A percentile compares a stretch with the other conserved stretches of the same genome.
Conservation (phyloP, 805 yeast genomes). For the Yueomyces sinensis region DNA sequence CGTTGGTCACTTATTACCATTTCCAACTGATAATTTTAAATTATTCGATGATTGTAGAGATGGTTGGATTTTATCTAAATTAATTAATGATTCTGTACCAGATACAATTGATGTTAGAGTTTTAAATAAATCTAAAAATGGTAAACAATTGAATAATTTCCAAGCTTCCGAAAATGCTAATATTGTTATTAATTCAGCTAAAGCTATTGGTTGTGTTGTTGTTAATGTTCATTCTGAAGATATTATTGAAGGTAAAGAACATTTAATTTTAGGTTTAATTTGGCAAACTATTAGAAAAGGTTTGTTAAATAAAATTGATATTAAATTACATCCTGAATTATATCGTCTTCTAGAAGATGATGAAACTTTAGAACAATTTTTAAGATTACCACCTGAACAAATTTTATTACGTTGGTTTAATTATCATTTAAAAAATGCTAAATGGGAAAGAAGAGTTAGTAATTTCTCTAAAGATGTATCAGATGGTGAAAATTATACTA, state of each 20-base stretch:
- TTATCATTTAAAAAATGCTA: slow-evolving; percentile 87
- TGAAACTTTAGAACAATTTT: slow-evolving; percentile 92
- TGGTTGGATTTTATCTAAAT: slow-evolving; percentile 82
- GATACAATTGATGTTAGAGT: slow-evolving; percentile 98
- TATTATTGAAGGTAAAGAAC: slow-evolving; percentile 88
- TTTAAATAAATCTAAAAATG: slow-evolving; percentile 71
- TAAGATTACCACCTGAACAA: slow-evolving; percentile 95
- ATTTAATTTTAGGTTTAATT: slow-evolving; percentile 76
- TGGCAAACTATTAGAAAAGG: slow-evolving; percentile 99
- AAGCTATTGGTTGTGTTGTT: slow-evolving; percentile 97
- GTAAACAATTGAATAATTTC: slow-evolving; percentile 77
- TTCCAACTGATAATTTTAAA: slow-evolving; percentile 89
- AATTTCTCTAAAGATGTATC: slow-evolving; percentile 81
- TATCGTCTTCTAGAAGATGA: slow-evolving; percentile 91
- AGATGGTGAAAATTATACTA: slow-evolving; percentile 93
- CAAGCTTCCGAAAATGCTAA: slow-evolving; percentile 95
- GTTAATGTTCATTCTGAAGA: slow-evolving; percentile 96
- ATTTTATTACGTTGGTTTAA: slow-evolving; percentile 95
- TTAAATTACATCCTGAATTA: slow-evolving; percentile 90
- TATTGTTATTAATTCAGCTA: slow-evolving; percentile 94
- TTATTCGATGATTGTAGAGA: slow-evolving; percentile 94
- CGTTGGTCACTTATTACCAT: slow-evolving; percentile 74
- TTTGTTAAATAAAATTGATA: slow-evolving; percentile 84
- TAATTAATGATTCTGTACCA: slow-evolving; percentile 95
- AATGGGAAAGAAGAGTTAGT: slow-evolving; percentile 70